Conservation (phyloP, 2,329 filamentous ascomycete species). For the Onygenales sp. region DNA sequence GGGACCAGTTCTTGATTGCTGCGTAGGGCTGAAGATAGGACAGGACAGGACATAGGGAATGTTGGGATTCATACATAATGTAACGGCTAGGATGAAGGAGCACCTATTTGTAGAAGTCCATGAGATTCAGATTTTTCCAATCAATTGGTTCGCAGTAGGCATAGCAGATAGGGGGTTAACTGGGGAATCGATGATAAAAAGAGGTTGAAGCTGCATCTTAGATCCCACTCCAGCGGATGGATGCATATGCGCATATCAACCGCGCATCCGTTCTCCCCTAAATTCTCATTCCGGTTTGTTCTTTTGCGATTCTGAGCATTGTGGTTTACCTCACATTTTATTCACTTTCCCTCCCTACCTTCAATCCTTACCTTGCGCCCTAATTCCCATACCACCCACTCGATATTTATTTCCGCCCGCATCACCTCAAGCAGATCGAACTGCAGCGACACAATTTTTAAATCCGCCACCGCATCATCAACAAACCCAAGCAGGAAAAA, state of each 20-base stretch:
- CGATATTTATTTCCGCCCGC: background rate
- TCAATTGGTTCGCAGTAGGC: background rate
- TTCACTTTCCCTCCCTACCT: background rate
- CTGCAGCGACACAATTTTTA: too few species aligned
- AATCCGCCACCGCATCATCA: background rate
- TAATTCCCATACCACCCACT: background rate
- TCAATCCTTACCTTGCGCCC: background rate
- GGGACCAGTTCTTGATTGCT: background rate
- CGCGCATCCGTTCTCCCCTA: too few species aligned
- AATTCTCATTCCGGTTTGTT: too few species aligned
- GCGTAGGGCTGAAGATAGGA: background rate
- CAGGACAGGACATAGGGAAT: slow-evolving; percentile 4
- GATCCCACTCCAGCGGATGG: too few species aligned
- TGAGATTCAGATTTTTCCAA: slow-evolving; percentile 20
- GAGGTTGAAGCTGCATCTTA: too few species aligned
- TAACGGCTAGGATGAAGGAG: slow-evolving; percentile 35
- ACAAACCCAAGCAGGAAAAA: slow-evolving; percentile 1
- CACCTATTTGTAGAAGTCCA: slow-evolving; percentile 28
- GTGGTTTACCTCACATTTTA: too few species aligned
- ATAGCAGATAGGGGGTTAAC: too few species aligned
- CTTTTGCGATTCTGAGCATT: too few species aligned
- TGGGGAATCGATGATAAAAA: too few species aligned
- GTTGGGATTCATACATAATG: slow-evolving; percentile 30
- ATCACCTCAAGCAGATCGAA: background rate
- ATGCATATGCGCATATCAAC: too few species aligned